Evolutionary conservation across 2,329 filamentous ascomycete species (phyloP).

Genomic region (Ophiostoma australiae): DNA sequence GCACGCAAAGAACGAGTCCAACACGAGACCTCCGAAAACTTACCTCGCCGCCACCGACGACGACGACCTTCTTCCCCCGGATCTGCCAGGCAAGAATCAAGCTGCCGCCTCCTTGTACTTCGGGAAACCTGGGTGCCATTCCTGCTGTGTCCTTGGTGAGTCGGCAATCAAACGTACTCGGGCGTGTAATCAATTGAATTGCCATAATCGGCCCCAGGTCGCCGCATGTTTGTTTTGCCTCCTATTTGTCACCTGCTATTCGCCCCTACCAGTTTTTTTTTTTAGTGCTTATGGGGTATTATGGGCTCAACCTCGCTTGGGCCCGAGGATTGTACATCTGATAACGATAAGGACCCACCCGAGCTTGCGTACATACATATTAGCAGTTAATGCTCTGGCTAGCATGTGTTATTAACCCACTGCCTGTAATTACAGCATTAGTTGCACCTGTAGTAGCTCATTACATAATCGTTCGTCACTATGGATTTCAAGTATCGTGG

Average conservation of each 20-base stretch:
- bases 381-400: not conserved
- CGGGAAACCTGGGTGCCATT: conserved; percentile 55
- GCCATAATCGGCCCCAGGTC: not conserved
- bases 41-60: conserved; percentile 93
- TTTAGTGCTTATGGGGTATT: conserved; percentile 1
- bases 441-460: not conserved
- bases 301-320: not conserved
- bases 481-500: not conserved
- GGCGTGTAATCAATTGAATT: not conserved
- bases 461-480: conserved; percentile 6
- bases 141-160: conserved; percentile 13
- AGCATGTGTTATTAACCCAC: not conserved
- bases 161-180: not conserved
- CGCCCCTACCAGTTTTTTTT: conserved; percentile 12
- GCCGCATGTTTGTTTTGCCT: not conserved
- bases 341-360: conserved; percentile 21
- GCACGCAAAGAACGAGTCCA: conserved; percentile 11
- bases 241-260: conserved; percentile 9
- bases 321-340: not conserved
- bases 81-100: conserved; percentile 96
- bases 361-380: not conserved
- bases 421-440: not conserved
- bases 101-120: conserved; percentile 84
- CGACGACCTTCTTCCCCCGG: conserved; percentile 79
- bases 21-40: conserved; percentile 29